phyloP scores from a whole-genome alignment of 2,329 filamentous ascomycete species.

The Penicillium sp. region DNA sequence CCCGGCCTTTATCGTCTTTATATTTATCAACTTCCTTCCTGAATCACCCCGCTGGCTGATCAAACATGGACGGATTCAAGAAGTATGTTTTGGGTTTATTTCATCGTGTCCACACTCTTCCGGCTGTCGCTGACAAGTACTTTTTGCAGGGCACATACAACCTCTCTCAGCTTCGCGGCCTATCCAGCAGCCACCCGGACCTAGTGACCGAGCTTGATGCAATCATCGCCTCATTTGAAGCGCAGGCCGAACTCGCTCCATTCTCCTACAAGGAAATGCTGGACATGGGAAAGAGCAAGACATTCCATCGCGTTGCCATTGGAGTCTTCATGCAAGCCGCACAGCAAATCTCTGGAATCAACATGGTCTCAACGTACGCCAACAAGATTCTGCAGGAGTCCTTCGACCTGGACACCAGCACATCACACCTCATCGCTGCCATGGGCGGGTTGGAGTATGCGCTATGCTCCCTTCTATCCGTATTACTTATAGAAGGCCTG shows the following conservation, averaged over 20 bases:
- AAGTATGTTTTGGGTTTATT: background rate
- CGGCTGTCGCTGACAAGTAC: background rate
- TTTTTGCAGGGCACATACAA: slow-evolving; percentile 5
- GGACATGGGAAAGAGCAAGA: slow-evolving; percentile 4
- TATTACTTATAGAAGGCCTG: slow-evolving; percentile 9
- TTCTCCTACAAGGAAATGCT: slow-evolving; percentile 11
- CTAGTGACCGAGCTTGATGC: slow-evolving; percentile 3
- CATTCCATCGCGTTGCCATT: slow-evolving; percentile 8
- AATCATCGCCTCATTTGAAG: slow-evolving; percentile 12
- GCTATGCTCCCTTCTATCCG: slow-evolving; percentile 8
- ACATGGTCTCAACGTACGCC: slow-evolving; percentile 5
- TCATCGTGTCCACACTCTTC: background rate
- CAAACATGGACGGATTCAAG: slow-evolving; percentile 1
- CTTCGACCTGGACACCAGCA: slow-evolving; percentile 3
- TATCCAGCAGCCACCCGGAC: slow-evolving; percentile 1
- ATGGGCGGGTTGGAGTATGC: slow-evolving; percentile 7
- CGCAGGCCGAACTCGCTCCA: slow-evolving; percentile 5
- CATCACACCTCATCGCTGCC: slow-evolving; percentile 12
- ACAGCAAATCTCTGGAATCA: slow-evolving; percentile 7
- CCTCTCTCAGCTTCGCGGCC: slow-evolving; percentile 8
- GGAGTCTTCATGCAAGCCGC: slow-evolving; percentile 8
- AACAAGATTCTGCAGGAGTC: slow-evolving; percentile 4
- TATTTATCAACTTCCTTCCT: slow-evolving; percentile 1
- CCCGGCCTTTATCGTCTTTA: background rate
- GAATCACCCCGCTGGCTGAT: slow-evolving; percentile 2